Percentiles rank a stretch among this genome's conserved stretches.
Conservation (phyloP, 2,329 filamentous ascomycete genomes). For the Trichoderma arundinaceum region DNA sequence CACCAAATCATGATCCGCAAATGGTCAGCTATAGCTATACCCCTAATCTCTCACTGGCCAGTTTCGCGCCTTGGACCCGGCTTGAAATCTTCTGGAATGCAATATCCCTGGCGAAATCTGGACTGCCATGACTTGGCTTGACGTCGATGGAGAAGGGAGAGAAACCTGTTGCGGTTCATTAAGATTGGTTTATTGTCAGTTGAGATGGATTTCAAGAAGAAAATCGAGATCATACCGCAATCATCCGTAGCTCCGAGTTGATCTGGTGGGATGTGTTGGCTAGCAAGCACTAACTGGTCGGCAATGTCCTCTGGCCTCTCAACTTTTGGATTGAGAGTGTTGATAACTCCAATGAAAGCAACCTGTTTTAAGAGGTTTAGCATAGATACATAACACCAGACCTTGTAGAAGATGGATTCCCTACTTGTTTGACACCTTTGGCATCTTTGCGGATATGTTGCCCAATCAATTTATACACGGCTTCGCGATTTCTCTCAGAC, state of each 20-base stretch:
- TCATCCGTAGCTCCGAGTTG: conserved; percentile 33
- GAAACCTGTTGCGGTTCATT: conserved; percentile 5
- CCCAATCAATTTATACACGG: conserved; percentile 29
- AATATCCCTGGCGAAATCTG: conserved; percentile 31
- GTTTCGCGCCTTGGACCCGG: conserved; percentile 23
- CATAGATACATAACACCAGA: too few relatives aligned
- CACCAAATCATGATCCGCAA: too few relatives aligned
- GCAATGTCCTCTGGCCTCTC: conserved; percentile 32
- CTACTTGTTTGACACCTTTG: conserved; percentile 31
- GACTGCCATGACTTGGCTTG: conserved; percentile 32
- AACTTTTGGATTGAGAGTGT: conserved; percentile 28
- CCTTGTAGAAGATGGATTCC: background rate
- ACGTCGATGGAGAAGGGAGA: conserved; percentile 33
- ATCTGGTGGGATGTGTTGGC: conserved; percentile 28
- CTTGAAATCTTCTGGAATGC: conserved; percentile 32
- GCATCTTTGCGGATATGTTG: conserved; percentile 31
- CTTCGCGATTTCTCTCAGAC: conserved; percentile 28
- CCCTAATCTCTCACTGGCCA: conserved; percentile 29
- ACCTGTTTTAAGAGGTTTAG: background rate
- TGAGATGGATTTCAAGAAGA: background rate
- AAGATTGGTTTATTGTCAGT: background rate
- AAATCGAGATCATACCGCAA: conserved; percentile 20
- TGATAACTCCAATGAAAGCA: conserved; percentile 32
- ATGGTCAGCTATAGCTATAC: background rate
- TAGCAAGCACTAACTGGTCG: conserved; percentile 29